phyloP scores from a whole-genome alignment of 2,329 filamentous ascomycete genomes.

The Dothistroma septosporum region DNA sequence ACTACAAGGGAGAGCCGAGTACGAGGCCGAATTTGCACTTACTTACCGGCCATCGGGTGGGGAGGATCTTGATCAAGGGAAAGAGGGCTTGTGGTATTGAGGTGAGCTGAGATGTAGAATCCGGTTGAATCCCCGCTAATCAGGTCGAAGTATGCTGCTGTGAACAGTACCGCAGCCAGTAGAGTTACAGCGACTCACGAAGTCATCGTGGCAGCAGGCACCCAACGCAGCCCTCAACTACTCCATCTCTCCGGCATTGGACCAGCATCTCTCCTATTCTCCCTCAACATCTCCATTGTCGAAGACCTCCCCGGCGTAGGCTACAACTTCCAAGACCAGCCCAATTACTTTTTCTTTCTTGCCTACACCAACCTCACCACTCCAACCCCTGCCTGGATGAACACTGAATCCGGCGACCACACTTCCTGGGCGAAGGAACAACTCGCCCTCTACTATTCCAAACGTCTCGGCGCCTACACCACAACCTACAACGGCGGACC shows the following conservation, averaged over 20 bases:
- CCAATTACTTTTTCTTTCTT: conserved; percentile 2
- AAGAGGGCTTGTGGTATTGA: conserved; percentile 29
- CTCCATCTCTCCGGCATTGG: conserved; percentile 61
- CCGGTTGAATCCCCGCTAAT: conserved; percentile 55
- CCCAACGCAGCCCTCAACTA: conserved; percentile 51
- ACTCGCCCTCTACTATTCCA: conserved; percentile 11
- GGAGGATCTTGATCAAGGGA: not conserved
- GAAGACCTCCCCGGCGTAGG: conserved; percentile 33
- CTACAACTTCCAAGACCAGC: conserved; percentile 31
- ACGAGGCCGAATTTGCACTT: not conserved
- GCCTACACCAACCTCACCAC: not conserved
- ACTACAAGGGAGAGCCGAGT: conserved; percentile 1
- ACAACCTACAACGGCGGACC: conserved; percentile 17
- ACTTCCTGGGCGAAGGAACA: conserved; percentile 4
- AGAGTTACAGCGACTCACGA: conserved; percentile 28
- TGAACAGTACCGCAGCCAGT: conserved; percentile 38
- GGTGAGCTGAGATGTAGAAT: conserved; percentile 38
- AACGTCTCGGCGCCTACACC: conserved; percentile 30
- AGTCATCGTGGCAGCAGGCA: conserved; percentile 42
- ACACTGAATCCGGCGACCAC: not conserved
- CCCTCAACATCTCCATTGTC: conserved; percentile 24
- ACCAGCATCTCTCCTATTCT: conserved; percentile 43
- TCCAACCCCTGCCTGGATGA: conserved; percentile 12
- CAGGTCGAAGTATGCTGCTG: conserved; percentile 36
- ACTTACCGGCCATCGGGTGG: not conserved